phyloP scores from a whole-genome alignment of 108 stramenopile species.

The Asterionellopsis glacialis region DNA sequence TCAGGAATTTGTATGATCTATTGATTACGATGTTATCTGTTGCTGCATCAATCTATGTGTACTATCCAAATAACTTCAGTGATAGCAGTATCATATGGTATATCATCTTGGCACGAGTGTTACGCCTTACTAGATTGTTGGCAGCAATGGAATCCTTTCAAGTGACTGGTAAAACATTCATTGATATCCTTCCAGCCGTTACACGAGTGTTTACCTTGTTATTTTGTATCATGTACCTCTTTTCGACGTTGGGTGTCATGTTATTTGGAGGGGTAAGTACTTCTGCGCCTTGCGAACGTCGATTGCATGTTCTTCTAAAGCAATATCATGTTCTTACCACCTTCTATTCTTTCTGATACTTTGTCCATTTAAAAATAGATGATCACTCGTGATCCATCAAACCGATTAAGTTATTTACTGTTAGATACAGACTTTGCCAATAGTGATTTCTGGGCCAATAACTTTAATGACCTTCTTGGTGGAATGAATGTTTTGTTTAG shows the following conservation, averaged over 20 bases:
- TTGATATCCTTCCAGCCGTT: constrained; percentile 58
- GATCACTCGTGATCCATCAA: constrained; percentile 46
- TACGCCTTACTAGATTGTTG: constrained; percentile 59
- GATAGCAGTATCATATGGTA: constrained; percentile 50
- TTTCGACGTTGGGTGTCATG: constrained; percentile 50
- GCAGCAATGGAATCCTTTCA: constrained; percentile 48
- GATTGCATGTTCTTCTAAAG: too few relatives aligned
- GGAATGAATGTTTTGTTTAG: constrained; percentile 80
- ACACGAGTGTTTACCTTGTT: constrained; percentile 37
- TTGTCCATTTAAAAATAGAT: not conserved
- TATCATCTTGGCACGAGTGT: constrained; percentile 68
- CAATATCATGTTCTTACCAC: too few relatives aligned
- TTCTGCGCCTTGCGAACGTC: too few relatives aligned
- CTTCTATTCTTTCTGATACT: too few relatives aligned
- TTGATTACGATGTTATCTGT: constrained; percentile 51
- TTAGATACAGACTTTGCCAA: constrained; percentile 60
- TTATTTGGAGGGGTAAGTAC: constrained; percentile 49
- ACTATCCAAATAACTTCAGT: constrained; percentile 56
- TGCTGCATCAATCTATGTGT: constrained; percentile 51
- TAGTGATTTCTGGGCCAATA: constrained; percentile 69
- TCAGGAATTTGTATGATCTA: constrained; percentile 70
- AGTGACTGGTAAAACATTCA: constrained; percentile 38
- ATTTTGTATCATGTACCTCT: constrained; percentile 52
- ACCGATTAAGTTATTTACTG: constrained; percentile 30
- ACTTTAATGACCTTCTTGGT: constrained; percentile 78